A percentile compares a stretch with the other conserved stretches of the same genome.
phyloP scores from a whole-genome alignment of 495 filamentous ascomycete species.

The Massariosphaeria phaeospora region DNA sequence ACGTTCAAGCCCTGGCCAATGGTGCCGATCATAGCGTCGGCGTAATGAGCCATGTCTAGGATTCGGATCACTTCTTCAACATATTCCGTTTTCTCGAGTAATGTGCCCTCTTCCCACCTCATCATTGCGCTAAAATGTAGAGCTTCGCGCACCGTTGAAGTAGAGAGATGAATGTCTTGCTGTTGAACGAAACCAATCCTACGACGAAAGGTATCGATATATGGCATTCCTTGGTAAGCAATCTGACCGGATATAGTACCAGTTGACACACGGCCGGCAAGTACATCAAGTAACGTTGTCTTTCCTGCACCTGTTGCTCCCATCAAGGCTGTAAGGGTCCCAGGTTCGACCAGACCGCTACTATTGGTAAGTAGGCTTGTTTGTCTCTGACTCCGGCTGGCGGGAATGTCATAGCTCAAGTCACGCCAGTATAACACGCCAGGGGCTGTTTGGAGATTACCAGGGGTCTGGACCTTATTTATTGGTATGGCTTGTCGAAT shows the following conservation, averaged over 20 bases:
- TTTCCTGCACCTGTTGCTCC: constrained; percentile 27
- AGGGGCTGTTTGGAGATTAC: not conserved
- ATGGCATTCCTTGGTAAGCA: constrained; percentile 1
- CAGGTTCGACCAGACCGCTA: constrained; percentile 20
- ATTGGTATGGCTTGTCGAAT: not conserved
- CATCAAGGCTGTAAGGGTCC: constrained; percentile 25
- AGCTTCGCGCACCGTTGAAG: constrained; percentile 24
- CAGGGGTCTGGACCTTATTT: not conserved
- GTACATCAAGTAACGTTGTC: constrained; percentile 23
- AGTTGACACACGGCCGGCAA: constrained; percentile 11
- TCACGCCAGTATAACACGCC: constrained; percentile 17
- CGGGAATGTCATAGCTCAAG: constrained; percentile 9
- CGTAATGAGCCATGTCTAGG: constrained; percentile 17
- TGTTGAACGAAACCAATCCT: constrained; percentile 28
- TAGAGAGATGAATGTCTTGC: constrained; percentile 23
- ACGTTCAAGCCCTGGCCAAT: constrained; percentile 22
- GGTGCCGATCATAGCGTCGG: constrained; percentile 20
- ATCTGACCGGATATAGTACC: constrained; percentile 16
- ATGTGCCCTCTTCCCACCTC: not conserved
- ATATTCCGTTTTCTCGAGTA: constrained; percentile 2
- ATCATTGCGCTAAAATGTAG: constrained; percentile 16
- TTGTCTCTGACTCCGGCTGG: not conserved
- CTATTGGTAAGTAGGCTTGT: constrained; percentile 11
- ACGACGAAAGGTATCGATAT: constrained; percentile 12
- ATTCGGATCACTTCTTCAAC: constrained; percentile 2